These are phyloP conservation scores for Senna tora DNA, from an alignment of 306 rosid species.

Conservation along the genomic window DNA sequence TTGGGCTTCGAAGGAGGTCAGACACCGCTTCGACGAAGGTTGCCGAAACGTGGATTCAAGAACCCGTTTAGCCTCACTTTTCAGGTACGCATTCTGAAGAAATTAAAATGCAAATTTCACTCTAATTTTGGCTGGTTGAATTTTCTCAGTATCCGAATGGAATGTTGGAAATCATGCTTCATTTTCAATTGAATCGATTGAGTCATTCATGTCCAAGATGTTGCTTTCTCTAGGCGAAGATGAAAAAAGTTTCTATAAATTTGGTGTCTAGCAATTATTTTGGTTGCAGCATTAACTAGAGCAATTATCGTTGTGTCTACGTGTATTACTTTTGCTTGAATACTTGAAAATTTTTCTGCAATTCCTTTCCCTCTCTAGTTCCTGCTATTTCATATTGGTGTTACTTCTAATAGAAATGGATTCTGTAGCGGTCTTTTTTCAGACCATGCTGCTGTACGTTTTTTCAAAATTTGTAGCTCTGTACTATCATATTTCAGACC, in stretches of 20 bases:
- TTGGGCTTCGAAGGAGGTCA: conserved; percentile 97
- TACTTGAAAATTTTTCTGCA: neutral
- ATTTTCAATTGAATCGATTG: neutral
- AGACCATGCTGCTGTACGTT: neutral
- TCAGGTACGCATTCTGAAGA: conserved; percentile 84
- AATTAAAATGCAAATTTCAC: neutral
- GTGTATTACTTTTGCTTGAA: neutral
- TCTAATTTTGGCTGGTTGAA: neutral
- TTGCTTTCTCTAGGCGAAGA: neutral
- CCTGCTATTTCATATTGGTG: conserved; percentile 13
- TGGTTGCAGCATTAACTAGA: neutral
- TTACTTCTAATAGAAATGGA: neutral
- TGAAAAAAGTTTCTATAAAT: neutral
- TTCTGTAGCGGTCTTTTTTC: neutral
- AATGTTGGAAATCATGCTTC: neutral
- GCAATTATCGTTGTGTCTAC: conserved; percentile 16
- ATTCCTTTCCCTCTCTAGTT: neutral
- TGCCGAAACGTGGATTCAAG: conserved; percentile 92
- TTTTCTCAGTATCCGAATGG: neutral
- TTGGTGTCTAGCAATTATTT: neutral
- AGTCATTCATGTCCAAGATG: neutral
- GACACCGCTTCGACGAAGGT: conserved; percentile 87
- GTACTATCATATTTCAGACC: neutral
- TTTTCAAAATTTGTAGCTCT: neutral
- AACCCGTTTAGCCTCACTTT: conserved; percentile 90